Conservation (phyloP, 345 rosid genomes). For the Eucalyptus regnans region DNA sequence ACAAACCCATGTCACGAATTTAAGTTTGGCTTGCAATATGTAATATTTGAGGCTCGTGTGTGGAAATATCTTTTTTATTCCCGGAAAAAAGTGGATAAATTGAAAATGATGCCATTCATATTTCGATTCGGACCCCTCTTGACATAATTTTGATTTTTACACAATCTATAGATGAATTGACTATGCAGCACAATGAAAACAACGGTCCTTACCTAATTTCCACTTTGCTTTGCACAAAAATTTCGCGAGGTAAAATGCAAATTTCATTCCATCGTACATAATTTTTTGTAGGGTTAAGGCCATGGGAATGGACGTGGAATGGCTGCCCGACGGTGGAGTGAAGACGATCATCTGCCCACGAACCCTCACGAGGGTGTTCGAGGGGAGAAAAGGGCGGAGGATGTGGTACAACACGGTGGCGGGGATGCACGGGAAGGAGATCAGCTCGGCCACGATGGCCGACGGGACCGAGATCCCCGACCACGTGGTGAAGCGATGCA, state of each 20-base stretch:
- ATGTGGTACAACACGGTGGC: conserved; percentile 68
- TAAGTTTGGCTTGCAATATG: neutral
- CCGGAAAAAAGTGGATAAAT: neutral
- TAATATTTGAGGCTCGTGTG: neutral
- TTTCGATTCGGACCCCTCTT: neutral
- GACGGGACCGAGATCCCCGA: conserved; percentile 47
- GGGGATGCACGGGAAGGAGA: conserved; percentile 52
- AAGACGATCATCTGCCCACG: conserved; percentile 25
- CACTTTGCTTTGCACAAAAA: neutral
- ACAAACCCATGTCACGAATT: neutral
- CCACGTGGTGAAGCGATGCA: conserved; percentile 36
- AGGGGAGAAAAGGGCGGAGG: conserved; percentile 52
- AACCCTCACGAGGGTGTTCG: conserved; percentile 39
- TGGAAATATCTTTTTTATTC: too few species aligned
- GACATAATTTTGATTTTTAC: neutral
- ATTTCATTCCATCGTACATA: neutral
- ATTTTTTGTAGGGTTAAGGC: conserved; percentile 15
- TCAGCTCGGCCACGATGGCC: conserved; percentile 44
- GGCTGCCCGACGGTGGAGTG: conserved; percentile 41
- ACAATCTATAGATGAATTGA: neutral
- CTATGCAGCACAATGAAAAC: neutral
- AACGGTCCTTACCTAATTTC: neutral
- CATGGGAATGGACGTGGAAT: conserved; percentile 47
- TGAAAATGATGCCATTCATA: neutral
- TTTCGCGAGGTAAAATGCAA: neutral